Base-by-base conservation (phyloP, 176 grass and related monocot species). In the Tuctoria greenei region DNA sequence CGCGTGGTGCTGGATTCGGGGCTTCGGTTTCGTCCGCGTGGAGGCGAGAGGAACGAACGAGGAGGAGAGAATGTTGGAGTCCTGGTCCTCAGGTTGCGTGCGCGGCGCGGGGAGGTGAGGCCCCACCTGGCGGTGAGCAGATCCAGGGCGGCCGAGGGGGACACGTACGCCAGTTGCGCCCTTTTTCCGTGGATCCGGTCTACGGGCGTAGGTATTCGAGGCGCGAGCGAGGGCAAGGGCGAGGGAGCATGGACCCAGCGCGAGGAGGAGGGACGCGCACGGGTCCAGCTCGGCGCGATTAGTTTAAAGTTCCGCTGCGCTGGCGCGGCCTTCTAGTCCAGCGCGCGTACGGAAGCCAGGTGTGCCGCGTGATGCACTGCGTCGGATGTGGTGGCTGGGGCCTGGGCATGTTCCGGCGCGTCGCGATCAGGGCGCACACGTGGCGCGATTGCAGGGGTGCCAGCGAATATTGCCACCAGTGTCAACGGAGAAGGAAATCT, bases 51-150 rank as follows among this genome's bases (percentile, higher is more conserved):
- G 46, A 43, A 7, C 2, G 6, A 8, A 26, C 37, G 38, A 39
- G 77, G 27, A 69, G 47, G 42, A 75, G 63, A 49, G 85, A 79
- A 88, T 56, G 80, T 79, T 88, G 75, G 69, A 83, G 85, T 58
- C 78, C 39, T 17, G 18, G 44, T 45, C 56, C 41, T 86, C 56
- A 55, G 62, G 20, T 26, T 81, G 55, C 54, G 64, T 66, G 59
- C 49, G 49, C 0, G 27, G 57, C 40, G 26, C 14, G 61, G 58
- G 31, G 57, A 34, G 55, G 10, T 8, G 23, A 12, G 66, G 59
- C 71, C 0, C 21, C 49, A 64, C 39, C 31, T 39, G 39, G 49
- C 6, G 78, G 84, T 81, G 72, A 76, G 18, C 50, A 41, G 61
- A 79, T 59, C 55, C 44, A 8, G 5, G 38, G 58, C 42, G 67